phyloP scores from a whole-genome alignment of 2,329 filamentous ascomycete genomes.

The Colletotrichum sublineola region DNA sequence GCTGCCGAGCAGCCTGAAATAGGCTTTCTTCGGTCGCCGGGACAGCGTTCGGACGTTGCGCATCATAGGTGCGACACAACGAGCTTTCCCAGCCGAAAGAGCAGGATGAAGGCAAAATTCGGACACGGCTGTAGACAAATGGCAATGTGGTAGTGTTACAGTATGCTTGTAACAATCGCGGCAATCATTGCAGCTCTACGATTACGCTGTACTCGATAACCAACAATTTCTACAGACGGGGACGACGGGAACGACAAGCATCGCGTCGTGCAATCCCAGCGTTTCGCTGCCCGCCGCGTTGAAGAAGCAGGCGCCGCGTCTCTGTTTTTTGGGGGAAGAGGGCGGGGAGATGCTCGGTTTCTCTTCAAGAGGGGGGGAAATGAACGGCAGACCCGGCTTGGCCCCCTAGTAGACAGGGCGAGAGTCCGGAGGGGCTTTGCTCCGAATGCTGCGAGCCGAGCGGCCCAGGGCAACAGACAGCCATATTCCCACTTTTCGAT shows the following conservation, averaged over 20 bases:
- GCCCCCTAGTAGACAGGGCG: conserved; percentile 21
- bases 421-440: conserved; percentile 23
- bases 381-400: conserved; percentile 23
- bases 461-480: conserved; percentile 8
- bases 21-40: conserved; percentile 39
- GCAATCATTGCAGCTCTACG: neutral
- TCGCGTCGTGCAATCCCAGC: neutral
- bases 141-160: neutral
- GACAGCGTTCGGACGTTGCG: conserved; percentile 28
- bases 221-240: neutral
- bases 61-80: conserved; percentile 23
- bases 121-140: neutral
- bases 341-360: neutral
- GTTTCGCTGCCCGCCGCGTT: neutral
- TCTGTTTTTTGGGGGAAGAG: neutral
- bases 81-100: conserved; percentile 14
- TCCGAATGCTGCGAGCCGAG: conserved; percentile 18
- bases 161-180: neutral
- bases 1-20: conserved; percentile 23
- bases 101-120: conserved; percentile 11
- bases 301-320: conserved; percentile 5
- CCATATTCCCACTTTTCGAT: conserved; percentile 23
- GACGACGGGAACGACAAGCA: neutral
- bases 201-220: neutral
- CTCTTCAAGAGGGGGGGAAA: neutral